Evolutionary conservation across 192 early-diverging fungal species (phyloP).

Genomic region (Gonapodya prolifera): DNA sequence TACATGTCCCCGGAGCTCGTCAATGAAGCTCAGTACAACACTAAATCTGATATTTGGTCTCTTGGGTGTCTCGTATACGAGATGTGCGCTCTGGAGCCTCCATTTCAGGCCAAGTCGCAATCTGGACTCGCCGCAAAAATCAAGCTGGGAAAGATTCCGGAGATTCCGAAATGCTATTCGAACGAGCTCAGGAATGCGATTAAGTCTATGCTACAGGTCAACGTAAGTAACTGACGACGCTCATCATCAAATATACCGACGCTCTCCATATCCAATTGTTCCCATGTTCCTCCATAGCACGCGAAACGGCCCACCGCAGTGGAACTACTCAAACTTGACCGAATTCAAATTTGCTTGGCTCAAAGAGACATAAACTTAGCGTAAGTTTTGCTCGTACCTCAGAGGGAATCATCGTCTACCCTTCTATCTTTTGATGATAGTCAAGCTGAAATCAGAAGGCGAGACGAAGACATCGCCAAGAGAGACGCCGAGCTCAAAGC

Average conservation of each 20-base stretch:
- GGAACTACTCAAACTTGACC: slow-evolving; percentile 20
- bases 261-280: background rate
- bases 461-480: background rate
- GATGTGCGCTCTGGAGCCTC: slow-evolving; percentile 58
- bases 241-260: background rate
- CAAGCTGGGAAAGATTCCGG: slow-evolving; percentile 32
- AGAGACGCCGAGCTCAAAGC: background rate
- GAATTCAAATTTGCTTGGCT: slow-evolving; percentile 10
- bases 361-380: background rate
- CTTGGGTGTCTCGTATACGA: slow-evolving; percentile 63
- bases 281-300: slow-evolving; percentile 13
- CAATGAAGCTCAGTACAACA: slow-evolving; percentile 49
- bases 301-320: slow-evolving; percentile 22
- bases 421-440: too few species aligned
- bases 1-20: slow-evolving; percentile 74
- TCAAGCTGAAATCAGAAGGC: background rate
- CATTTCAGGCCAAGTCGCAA: slow-evolving; percentile 56
- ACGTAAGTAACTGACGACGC: slow-evolving; percentile 20
- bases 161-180: slow-evolving; percentile 33
- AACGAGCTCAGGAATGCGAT: slow-evolving; percentile 18
- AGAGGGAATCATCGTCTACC: too few species aligned
- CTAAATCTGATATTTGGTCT: slow-evolving; percentile 64
- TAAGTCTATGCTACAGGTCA: slow-evolving; percentile 36
- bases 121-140: slow-evolving; percentile 42
- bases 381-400: background rate